phyloP scores from a whole-genome alignment of 2,329 filamentous ascomycete genomes.

The Apiospora hydei region DNA sequence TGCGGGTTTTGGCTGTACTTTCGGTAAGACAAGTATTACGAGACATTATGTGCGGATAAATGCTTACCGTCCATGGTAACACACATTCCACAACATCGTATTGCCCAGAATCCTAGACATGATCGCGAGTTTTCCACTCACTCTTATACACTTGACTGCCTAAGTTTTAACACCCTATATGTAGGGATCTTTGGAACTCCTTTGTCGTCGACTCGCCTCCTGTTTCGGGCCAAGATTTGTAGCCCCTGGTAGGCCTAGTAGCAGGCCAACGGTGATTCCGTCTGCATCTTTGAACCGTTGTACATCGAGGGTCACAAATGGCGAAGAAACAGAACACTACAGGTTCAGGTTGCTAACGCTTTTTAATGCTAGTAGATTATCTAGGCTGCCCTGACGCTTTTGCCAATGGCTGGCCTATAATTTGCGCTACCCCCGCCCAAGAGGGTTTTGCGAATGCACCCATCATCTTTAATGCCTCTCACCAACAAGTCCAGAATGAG shows the following conservation, averaged over 20 bases:
- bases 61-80: background rate
- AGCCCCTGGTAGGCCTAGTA: background rate
- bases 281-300: background rate
- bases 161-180: background rate
- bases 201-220: background rate
- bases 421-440: background rate
- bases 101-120: background rate
- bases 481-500: slow-evolving; percentile 1
- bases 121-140: background rate
- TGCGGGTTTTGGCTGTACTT: too few relatives aligned
- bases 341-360: background rate
- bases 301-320: background rate
- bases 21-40: background rate
- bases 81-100: background rate
- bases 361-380: slow-evolving; percentile 4
- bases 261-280: background rate
- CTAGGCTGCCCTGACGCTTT: background rate
- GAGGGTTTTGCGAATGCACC: background rate
- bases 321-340: background rate
- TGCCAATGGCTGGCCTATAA: background rate
- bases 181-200: too few relatives aligned
- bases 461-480: background rate
- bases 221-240: background rate
- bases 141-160: background rate
- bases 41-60: background rate